Evolutionary conservation across 2,329 filamentous ascomycete species (phyloP).

Genomic region (Scopulariopsis brevicaulis): DNA sequence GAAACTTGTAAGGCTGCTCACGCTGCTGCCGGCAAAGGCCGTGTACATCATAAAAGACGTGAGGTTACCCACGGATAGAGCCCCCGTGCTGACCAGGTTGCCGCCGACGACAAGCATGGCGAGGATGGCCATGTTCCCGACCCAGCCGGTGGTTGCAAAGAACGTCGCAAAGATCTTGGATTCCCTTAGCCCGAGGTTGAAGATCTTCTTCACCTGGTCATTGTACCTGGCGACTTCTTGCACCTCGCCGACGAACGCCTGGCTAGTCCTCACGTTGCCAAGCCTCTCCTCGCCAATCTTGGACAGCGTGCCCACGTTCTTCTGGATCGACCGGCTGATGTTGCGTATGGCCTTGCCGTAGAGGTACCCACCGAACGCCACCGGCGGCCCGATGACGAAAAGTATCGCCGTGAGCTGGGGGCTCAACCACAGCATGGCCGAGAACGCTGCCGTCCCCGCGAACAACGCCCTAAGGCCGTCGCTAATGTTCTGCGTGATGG

Average conservation of each 20-base stretch:
- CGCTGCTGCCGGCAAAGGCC: constrained; percentile 70
- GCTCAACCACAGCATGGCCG: constrained; percentile 92
- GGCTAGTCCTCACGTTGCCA: constrained; percentile 91
- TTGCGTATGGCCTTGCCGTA: constrained; percentile 85
- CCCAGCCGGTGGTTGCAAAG: constrained; percentile 76
- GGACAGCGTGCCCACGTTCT: constrained; percentile 81
- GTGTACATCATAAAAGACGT: constrained; percentile 99
- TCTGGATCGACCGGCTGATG: constrained; percentile 84
- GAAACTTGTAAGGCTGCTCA: constrained; percentile 91
- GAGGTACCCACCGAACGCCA: constrained; percentile 82
- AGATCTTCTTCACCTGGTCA: constrained; percentile 82
- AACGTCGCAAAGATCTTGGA: constrained; percentile 84
- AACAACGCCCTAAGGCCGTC: constrained; percentile 89
- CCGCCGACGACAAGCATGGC: constrained; percentile 84
- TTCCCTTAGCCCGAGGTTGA: constrained; percentile 75
- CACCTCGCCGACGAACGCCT: constrained; percentile 89
- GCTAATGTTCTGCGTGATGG: constrained; percentile 93
- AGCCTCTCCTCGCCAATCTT: constrained; percentile 98
- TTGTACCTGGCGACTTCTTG: constrained; percentile 90
- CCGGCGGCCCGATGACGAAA: constrained; percentile 77
- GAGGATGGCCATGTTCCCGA: constrained; percentile 93
- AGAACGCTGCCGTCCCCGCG: constrained; percentile 79
- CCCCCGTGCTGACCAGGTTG: constrained; percentile 74
- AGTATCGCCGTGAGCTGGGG: constrained; percentile 82
- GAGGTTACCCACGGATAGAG: constrained; percentile 82